phyloP scores from a whole-genome alignment of 1,284 basidiomycete genomes.

The Leccinum ponderosum region DNA sequence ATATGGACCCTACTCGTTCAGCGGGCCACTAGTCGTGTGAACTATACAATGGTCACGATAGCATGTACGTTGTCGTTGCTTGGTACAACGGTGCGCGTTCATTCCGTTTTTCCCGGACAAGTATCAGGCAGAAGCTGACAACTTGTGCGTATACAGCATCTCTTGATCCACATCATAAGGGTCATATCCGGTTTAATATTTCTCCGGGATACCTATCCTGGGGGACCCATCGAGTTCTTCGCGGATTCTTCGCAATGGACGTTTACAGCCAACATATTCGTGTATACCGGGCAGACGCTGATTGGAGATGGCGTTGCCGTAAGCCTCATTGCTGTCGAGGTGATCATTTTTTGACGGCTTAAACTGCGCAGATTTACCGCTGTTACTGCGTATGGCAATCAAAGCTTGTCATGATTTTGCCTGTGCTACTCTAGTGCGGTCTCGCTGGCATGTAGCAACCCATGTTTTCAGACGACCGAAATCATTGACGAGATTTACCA shows the following conservation, averaged over 20 bases:
- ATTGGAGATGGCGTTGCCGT: constrained; percentile 1
- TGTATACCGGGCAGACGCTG: background rate
- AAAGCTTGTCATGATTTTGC: background rate
- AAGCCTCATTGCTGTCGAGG: background rate
- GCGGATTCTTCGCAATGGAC: constrained; percentile 1
- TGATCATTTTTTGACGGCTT: background rate
- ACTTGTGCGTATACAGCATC: background rate
- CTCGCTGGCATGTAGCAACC: background rate
- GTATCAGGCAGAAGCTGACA: background rate
- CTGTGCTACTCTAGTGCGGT: background rate
- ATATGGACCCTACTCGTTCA: background rate
- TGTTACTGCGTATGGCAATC: constrained; percentile 1
- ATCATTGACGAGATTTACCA: background rate
- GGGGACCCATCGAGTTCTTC: background rate
- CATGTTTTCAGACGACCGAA: background rate
- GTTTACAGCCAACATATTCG: background rate
- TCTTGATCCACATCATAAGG: background rate
- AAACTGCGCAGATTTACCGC: background rate
- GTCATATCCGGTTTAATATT: background rate
- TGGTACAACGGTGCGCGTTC: constrained; percentile 8
- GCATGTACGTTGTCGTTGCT: constrained; percentile 3
- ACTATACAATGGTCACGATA: background rate
- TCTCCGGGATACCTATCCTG: background rate
- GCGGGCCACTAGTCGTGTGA: background rate
- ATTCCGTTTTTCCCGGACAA: background rate